Evolutionary conservation across 805 yeast genomes (phyloP).

Genomic region (Suhomyces sp.): DNA sequence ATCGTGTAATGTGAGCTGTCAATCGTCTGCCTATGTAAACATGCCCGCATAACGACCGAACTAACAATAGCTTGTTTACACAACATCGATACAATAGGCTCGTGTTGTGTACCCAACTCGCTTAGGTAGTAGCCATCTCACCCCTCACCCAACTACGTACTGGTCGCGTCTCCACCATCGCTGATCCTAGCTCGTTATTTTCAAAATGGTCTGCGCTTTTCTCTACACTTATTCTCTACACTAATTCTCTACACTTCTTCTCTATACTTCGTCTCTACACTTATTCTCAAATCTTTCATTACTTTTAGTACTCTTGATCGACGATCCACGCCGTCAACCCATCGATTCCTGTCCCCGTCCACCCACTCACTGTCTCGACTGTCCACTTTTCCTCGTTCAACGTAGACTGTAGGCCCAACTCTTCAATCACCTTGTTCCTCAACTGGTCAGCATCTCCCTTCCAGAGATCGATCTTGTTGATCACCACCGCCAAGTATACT

Average conservation of each 20-base stretch:
- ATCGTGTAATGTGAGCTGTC: background rate
- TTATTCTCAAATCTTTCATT: background rate
- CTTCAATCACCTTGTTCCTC: constrained; percentile 9
- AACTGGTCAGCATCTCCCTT: constrained; percentile 16
- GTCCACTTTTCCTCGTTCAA: constrained; percentile 24
- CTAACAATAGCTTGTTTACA: background rate
- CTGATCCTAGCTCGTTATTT: background rate
- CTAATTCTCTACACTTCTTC: background rate
- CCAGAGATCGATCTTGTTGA: constrained; percentile 71
- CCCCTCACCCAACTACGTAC: background rate
- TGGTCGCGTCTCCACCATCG: background rate
- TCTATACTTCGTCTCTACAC: no score
- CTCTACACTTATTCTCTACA: no score
- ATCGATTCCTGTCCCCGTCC: constrained; percentile 29
- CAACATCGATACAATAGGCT: background rate
- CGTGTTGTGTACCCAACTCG: background rate
- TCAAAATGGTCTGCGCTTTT: no score
- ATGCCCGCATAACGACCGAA: background rate
- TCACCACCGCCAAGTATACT: constrained; percentile 59
- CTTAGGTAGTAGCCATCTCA: background rate
- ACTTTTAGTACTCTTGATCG: constrained; percentile 8
- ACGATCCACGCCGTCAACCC: constrained; percentile 27
- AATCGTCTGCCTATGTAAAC: background rate
- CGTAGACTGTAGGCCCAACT: constrained; percentile 18
- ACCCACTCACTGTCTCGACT: constrained; percentile 33